phyloP scores from a whole-genome alignment of 495 filamentous ascomycete species.

The Trichocladium antarcticum region DNA sequence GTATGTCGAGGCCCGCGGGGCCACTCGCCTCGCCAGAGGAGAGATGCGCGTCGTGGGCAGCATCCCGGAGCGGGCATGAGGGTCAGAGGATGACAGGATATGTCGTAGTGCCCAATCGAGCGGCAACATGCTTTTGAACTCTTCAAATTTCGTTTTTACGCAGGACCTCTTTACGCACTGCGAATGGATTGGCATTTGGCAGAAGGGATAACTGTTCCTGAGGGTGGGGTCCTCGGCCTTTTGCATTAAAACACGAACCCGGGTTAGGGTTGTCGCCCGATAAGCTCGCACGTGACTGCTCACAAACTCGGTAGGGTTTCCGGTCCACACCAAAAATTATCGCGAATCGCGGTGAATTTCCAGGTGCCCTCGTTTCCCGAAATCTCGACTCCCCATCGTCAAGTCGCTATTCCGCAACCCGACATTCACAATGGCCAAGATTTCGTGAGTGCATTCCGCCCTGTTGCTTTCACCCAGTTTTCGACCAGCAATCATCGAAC shows the following conservation, averaged over 20 bases:
- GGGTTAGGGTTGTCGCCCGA: slow-evolving; percentile 1
- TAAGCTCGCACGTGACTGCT: slow-evolving; percentile 19
- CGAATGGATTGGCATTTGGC: no score
- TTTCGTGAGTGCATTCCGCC: slow-evolving; percentile 33
- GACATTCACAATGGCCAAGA: slow-evolving; percentile 40
- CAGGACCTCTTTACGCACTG: no score
- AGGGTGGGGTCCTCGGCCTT: no score
- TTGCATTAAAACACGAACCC: no score
- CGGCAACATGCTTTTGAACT: no score
- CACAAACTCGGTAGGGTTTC: slow-evolving; percentile 28
- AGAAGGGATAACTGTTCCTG: no score
- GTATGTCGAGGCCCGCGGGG: slow-evolving; percentile 39
- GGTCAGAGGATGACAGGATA: neutral
- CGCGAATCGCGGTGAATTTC: slow-evolving; percentile 24
- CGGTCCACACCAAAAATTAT: slow-evolving; percentile 33
- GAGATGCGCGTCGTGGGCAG: slow-evolving; percentile 45
- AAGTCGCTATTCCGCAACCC: slow-evolving; percentile 28
- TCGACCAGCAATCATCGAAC: neutral
- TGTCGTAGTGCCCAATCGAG: neutral
- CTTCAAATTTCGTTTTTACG: no score
- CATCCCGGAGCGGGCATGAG: neutral
- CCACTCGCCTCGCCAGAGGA: slow-evolving; percentile 46
- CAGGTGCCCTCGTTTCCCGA: slow-evolving; percentile 21
- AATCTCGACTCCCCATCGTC: slow-evolving; percentile 28
- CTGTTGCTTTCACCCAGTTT: neutral